These are phyloP conservation scores for Lactarius indigo DNA, from an alignment of 768 basidiomycete genomes.

Conservation along the genomic window DNA sequence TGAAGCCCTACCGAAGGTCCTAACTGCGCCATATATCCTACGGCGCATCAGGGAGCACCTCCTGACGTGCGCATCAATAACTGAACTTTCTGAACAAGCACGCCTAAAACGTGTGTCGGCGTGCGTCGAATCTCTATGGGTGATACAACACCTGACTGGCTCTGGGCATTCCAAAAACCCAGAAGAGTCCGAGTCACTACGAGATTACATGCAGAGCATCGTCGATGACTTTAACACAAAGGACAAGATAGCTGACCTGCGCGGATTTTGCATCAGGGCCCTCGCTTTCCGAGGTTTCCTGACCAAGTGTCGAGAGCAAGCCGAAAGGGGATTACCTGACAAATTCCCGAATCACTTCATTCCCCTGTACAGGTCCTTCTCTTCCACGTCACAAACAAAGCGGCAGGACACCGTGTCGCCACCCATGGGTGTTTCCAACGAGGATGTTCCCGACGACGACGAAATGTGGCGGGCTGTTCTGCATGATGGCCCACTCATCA, in stretches of 20 bases:
- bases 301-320: not conserved
- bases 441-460: no score
- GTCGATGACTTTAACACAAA: not conserved
- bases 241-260: not conserved
- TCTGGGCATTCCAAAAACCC: no score
- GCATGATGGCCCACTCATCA: constrained; percentile 8
- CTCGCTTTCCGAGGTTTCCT: constrained; percentile 8
- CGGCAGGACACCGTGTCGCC: not conserved
- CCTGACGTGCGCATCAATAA: constrained; percentile 2
- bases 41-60: constrained; percentile 5
- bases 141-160: not conserved
- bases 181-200: not conserved
- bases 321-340: not conserved
- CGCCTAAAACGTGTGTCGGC: not conserved
- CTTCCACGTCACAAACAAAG: not conserved
- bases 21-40: not conserved
- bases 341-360: not conserved
- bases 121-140: constrained; percentile 1
- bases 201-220: not conserved
- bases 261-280: not conserved
- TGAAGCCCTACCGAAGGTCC: not conserved
- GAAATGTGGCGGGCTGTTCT: not conserved
- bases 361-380: not conserved
- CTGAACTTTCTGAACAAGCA: constrained; percentile 4
- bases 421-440: no score